Conservation (phyloP, 2,329 filamentous ascomycete genomes). For the Trichoderma harzianum region DNA sequence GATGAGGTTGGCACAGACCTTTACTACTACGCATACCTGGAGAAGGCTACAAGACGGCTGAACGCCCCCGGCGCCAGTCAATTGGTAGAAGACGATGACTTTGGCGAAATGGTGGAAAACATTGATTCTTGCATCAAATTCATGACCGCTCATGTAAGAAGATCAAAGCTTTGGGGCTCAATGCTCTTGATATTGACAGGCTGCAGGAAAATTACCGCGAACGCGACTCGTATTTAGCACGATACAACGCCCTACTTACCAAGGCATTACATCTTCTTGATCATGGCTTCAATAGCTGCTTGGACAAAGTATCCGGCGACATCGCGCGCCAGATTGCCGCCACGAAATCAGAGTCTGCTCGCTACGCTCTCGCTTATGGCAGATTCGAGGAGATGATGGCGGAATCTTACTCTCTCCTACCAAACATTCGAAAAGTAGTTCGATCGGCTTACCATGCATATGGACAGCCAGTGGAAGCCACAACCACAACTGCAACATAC, state of each 20-base stretch:
- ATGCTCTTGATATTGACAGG: neutral
- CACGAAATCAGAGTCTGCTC: constrained; percentile 57
- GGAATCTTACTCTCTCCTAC: constrained; percentile 54
- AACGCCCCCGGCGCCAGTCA: constrained; percentile 89
- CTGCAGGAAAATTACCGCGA: constrained; percentile 75
- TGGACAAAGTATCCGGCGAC: constrained; percentile 54
- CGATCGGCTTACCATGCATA: constrained; percentile 50
- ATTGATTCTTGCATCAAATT: constrained; percentile 90
- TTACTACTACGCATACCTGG: constrained; percentile 92
- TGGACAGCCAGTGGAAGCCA: constrained; percentile 43
- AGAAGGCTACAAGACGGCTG: constrained; percentile 81
- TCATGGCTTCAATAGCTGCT: constrained; percentile 50
- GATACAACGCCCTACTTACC: constrained; percentile 77
- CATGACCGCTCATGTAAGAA: constrained; percentile 76
- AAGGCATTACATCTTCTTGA: constrained; percentile 62
- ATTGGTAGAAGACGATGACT: constrained; percentile 78
- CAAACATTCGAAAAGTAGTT: constrained; percentile 53
- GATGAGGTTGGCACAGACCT: constrained; percentile 84
- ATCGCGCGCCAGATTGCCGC: constrained; percentile 51
- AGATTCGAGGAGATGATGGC: constrained; percentile 57
- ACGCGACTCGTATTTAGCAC: constrained; percentile 79
- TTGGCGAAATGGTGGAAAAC: constrained; percentile 82
- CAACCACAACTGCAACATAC: constrained; percentile 50
- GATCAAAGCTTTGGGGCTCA: neutral
- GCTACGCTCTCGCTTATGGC: constrained; percentile 58